Conservation (phyloP, 441 rosid species). For the Aleurites moluccanus region DNA sequence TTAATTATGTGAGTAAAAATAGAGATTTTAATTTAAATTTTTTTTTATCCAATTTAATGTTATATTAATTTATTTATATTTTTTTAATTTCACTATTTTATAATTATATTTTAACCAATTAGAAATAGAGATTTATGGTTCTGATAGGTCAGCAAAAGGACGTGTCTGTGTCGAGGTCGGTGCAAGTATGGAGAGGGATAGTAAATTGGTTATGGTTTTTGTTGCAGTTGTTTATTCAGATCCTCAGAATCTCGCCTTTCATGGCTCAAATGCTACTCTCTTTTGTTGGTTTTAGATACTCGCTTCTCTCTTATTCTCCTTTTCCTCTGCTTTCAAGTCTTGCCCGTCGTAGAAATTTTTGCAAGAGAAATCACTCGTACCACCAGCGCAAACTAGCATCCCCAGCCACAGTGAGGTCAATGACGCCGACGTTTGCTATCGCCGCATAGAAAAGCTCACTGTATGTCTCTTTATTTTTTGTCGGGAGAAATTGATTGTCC, state of each 20-base stretch:
- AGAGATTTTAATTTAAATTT: too few species aligned
- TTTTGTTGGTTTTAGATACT: slow-evolving; percentile 31
- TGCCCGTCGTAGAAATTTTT: slow-evolving; percentile 43
- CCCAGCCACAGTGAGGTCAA: background rate
- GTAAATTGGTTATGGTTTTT: slow-evolving; percentile 39
- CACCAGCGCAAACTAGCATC: slow-evolving; percentile 1
- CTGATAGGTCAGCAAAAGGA: slow-evolving; percentile 22
- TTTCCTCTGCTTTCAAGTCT: slow-evolving; percentile 36
- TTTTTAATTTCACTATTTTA: too few species aligned
- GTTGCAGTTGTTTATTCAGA: slow-evolving; percentile 32
- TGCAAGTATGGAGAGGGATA: slow-evolving; percentile 42
- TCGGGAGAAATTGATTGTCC: background rate
- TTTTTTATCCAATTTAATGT: too few species aligned
- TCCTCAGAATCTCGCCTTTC: slow-evolving; percentile 42
- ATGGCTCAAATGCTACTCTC: slow-evolving; percentile 38
- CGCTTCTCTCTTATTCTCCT: slow-evolving; percentile 14
- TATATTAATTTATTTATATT: too few species aligned
- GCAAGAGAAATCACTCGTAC: slow-evolving; percentile 21
- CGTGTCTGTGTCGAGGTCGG: slow-evolving; percentile 30
- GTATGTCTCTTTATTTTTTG: slow-evolving; percentile 21
- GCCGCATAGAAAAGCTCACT: slow-evolving; percentile 35
- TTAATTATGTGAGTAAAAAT: too few species aligned
- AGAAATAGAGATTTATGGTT: too few species aligned
- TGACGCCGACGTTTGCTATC: slow-evolving; percentile 1
- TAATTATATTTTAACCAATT: too few species aligned